Evolutionary conservation across 2,329 filamentous ascomycete genomes (phyloP), one percentile per base, ranked within the genome.

Genomic region (Hysterium pulicare): DNA sequence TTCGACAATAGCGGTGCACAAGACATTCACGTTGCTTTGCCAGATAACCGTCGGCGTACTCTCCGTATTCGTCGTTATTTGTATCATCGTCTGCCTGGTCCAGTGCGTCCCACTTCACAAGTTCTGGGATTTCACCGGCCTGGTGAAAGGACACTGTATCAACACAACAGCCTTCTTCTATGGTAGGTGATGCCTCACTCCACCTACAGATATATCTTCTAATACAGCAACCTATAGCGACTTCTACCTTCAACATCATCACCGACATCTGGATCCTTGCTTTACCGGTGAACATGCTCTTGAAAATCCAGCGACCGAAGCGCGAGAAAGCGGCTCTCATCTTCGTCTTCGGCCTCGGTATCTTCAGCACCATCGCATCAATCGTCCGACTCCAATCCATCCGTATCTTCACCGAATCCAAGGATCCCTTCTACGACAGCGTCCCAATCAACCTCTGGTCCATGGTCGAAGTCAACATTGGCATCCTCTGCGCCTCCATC

Each of bases 401-500:
- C 22, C 53, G 68, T 19, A 69, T 67, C 33, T 62, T 60, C 33
- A 62, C 55, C 28, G 62, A 69, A 11, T 63, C 64, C 7, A 66
- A 67, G 2, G 77, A 81, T 50, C 75, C 78, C 39, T 75, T 74
- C 40, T 81, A 74, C 81, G 89, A 91, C 60, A 84, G 85, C 1
- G 87, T 87, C 0, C 71, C 88, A n/a, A 86, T 88, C 0, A 84
- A 94, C 57, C 88, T 95, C 83, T 96, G 90, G 90, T 90, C 86
- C 17, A 86, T 85, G 24, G 81, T 96, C 45, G 90, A 96, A 67
- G 87, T 95, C 57, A 91, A 95, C 51, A 75, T 94, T 2, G 90
- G 88, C 17, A 90, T 95, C 52, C 83, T 87, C 41, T 94, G 88
- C 59, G 90, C 86, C 28, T 95, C 88, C 52, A 86, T 95, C 20